A percentile compares a stretch with the other conserved stretches of the same genome.
Evolutionary conservation across 1,284 basidiomycete genomes (phyloP).

Genomic region (Microbotryomycetes sp.): DNA sequence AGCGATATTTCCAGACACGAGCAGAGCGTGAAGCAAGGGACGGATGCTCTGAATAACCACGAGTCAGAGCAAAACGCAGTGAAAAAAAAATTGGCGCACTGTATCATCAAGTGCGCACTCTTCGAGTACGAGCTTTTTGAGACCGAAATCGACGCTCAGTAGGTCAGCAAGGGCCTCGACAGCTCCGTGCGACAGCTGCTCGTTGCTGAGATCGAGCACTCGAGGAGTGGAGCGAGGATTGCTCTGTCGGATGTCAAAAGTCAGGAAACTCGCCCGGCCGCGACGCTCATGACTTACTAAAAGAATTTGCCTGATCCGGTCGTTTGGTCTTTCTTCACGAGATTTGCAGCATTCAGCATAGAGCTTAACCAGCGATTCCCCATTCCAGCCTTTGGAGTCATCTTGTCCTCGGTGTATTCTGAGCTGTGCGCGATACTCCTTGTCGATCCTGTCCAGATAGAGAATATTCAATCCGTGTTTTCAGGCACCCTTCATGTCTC

Average conservation of each 20-base stretch:
- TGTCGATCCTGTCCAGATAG: constrained; percentile 51
- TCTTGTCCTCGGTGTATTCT: constrained; percentile 51
- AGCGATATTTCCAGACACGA: constrained; percentile 73
- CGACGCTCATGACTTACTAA: constrained; percentile 50
- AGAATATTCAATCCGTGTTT: constrained; percentile 78
- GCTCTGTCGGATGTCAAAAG: constrained; percentile 27
- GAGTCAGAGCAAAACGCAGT: not conserved
- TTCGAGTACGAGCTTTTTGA: constrained; percentile 70
- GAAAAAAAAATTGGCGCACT: constrained; percentile 46
- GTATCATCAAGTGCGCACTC: constrained; percentile 73
- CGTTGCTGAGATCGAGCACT: constrained; percentile 62
- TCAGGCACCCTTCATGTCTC: too few relatives aligned
- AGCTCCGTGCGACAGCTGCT: constrained; percentile 60
- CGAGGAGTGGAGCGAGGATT: constrained; percentile 52
- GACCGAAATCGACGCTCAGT: constrained; percentile 79
- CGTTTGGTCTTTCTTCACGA: constrained; percentile 62
- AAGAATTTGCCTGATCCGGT: constrained; percentile 59
- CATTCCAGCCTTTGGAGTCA: constrained; percentile 64
- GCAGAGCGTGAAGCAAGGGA: constrained; percentile 79
- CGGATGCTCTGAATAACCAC: constrained; percentile 59
- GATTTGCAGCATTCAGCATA: constrained; percentile 72
- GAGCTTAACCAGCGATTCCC: constrained; percentile 69
- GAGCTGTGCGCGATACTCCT: constrained; percentile 55
- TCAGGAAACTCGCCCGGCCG: constrained; percentile 14
- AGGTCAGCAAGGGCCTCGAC: constrained; percentile 79